Conservation (phyloP, 345 rosid genomes). For the Hypericum androsaemum region DNA sequence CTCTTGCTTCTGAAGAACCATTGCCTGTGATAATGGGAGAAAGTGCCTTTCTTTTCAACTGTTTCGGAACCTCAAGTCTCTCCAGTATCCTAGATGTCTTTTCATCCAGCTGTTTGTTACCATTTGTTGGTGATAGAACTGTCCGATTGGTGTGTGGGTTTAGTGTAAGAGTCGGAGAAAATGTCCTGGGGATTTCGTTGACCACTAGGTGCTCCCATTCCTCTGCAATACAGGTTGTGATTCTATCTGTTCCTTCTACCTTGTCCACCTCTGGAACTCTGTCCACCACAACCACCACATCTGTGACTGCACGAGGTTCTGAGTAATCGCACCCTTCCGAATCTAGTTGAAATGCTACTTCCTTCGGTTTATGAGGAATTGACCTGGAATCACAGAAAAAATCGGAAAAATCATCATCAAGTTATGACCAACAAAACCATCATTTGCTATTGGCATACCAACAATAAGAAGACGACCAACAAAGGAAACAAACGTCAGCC, state of each 20-base stretch:
- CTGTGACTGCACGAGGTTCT: constrained; percentile 10
- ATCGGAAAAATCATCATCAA: no score
- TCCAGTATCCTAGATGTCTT: constrained; percentile 74
- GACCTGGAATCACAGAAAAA: constrained; percentile 22
- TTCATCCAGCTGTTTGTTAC: constrained; percentile 39
- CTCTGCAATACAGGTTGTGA: constrained; percentile 39
- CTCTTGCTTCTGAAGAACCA: constrained; percentile 17
- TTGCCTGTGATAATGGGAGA: constrained; percentile 34
- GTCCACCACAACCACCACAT: constrained; percentile 20
- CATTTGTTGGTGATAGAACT: constrained; percentile 32
- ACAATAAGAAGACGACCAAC: no score
- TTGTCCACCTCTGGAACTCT: constrained; percentile 15
- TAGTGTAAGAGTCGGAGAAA: constrained; percentile 35
- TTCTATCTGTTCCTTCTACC: constrained; percentile 25
- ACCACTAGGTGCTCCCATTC: constrained; percentile 88
- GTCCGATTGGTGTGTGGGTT: constrained; percentile 26
- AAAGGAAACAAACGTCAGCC: no score
- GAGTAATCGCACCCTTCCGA: constrained; percentile 21
- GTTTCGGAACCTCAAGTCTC: constrained; percentile 67
- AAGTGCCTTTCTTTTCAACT: constrained; percentile 37
- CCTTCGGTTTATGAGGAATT: constrained; percentile 24
- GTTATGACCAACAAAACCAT: no score
- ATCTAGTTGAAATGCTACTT: constrained; percentile 23
- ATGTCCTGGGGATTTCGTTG: constrained; percentile 32
- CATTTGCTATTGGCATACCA: no score